Evolutionary conservation across 352 stramenopile genomes (phyloP).

Genomic region (Phytophthora cryptogea): DNA sequence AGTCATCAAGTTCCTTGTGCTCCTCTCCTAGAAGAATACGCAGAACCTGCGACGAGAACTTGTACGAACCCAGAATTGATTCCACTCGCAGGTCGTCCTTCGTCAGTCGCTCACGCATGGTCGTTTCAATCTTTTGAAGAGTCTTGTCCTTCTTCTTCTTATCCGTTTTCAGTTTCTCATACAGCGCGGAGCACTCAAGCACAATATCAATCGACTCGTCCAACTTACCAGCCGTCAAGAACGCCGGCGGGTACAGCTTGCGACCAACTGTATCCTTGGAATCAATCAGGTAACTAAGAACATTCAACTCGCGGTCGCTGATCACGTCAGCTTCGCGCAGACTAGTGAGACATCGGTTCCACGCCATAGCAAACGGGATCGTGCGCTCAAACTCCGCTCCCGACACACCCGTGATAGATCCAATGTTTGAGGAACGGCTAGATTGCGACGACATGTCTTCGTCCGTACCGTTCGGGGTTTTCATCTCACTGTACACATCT

Average conservation of each 20-base stretch:
- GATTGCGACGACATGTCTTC: slow-evolving; percentile 59
- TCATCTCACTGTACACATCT: slow-evolving; percentile 63
- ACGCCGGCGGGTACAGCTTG: slow-evolving; percentile 80
- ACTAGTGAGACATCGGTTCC: slow-evolving; percentile 78
- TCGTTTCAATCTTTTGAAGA: slow-evolving; percentile 84
- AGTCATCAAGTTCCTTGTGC: slow-evolving; percentile 82
- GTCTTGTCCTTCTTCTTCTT: slow-evolving; percentile 90
- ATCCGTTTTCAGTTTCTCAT: slow-evolving; percentile 81
- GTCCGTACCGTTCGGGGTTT: slow-evolving; percentile 62
- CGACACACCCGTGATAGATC: slow-evolving; percentile 75
- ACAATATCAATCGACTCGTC: slow-evolving; percentile 88
- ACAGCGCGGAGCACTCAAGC: slow-evolving; percentile 74
- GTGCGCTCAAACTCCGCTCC: slow-evolving; percentile 82
- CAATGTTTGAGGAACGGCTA: slow-evolving; percentile 61
- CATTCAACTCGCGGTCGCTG: slow-evolving; percentile 79
- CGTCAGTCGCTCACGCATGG: slow-evolving; percentile 78
- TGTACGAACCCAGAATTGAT: slow-evolving; percentile 85
- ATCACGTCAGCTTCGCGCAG: slow-evolving; percentile 82
- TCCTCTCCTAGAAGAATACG: slow-evolving; percentile 81
- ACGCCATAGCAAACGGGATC: slow-evolving; percentile 86
- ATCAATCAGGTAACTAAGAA: slow-evolving; percentile 86
- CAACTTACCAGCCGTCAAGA: slow-evolving; percentile 81
- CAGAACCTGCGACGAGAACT: slow-evolving; percentile 85
- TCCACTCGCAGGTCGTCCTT: slow-evolving; percentile 85
- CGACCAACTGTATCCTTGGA: slow-evolving; percentile 68